Conservation (phyloP, 768 basidiomycete species). For the Termitomyces sp. region DNA sequence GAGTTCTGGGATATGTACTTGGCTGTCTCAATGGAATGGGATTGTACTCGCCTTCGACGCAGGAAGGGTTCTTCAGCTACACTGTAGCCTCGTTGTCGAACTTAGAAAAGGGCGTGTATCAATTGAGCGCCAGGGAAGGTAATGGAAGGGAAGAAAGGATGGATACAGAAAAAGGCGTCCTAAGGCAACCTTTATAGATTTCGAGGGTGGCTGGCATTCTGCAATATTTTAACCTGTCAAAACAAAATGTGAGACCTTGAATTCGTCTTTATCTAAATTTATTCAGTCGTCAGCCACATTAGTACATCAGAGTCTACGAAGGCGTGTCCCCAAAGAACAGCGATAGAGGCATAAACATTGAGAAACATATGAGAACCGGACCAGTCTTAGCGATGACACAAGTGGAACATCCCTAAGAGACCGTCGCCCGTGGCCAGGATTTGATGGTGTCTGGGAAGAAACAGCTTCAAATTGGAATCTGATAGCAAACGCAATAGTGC, state of each 20-base stretch:
- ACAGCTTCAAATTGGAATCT: not conserved
- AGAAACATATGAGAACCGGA: not conserved
- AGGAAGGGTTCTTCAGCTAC: constrained; percentile 4
- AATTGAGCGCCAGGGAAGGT: not conserved
- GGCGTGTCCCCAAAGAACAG: not conserved
- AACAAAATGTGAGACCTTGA: not conserved
- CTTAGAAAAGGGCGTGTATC: not conserved
- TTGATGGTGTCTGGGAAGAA: not conserved
- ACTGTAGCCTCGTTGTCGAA: not conserved
- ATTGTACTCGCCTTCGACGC: constrained; percentile 1
- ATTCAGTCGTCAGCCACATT: not conserved
- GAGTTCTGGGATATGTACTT: constrained; percentile 8
- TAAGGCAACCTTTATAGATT: constrained; percentile 1
- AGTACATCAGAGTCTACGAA: not conserved
- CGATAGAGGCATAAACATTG: not conserved
- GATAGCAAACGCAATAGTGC: not conserved
- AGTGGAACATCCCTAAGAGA: not conserved
- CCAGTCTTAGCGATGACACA: not conserved
- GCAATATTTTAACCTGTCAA: not conserved
- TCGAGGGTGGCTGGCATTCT: not conserved
- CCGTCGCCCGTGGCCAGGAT: not conserved
- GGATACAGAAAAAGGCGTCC: not conserved
- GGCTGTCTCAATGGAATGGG: not conserved
- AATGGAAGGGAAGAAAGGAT: not conserved
- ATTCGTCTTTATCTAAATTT: not conserved